Conservation (phyloP, 495 filamentous ascomycete genomes). For the Lineolata rhizophorae region DNA sequence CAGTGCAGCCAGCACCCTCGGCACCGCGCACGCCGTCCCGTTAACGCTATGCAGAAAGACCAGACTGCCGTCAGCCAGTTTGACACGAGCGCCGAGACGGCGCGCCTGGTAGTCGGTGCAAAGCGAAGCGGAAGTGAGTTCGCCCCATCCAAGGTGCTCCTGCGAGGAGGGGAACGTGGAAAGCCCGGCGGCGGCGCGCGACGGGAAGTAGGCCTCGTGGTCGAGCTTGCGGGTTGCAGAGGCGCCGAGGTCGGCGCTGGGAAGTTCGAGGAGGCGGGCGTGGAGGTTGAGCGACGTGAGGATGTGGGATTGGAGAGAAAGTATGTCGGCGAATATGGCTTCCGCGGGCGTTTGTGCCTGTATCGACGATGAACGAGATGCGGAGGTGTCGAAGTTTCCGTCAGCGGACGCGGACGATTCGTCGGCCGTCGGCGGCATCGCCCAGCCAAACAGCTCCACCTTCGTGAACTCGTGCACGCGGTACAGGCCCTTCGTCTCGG, state of each 20-base stretch:
- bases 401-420: not conserved
- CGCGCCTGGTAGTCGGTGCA: slow-evolving; percentile 91
- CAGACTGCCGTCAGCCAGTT: slow-evolving; percentile 23
- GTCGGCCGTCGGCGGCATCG: slow-evolving; percentile 29
- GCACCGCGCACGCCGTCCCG: slow-evolving; percentile 82
- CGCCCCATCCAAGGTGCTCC: slow-evolving; percentile 69
- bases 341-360: slow-evolving; percentile 5
- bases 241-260: slow-evolving; percentile 65
- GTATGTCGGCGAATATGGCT: slow-evolving; percentile 53
- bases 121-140: slow-evolving; percentile 74
- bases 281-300: slow-evolving; percentile 54
- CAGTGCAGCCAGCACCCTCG: slow-evolving; percentile 72
- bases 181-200: slow-evolving; percentile 20
- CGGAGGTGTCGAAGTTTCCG: slow-evolving; percentile 6
- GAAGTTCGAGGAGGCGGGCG: slow-evolving; percentile 85
- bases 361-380: too few species aligned
- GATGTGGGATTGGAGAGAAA: slow-evolving; percentile 69
- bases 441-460: slow-evolving; percentile 92
- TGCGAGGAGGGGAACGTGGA: slow-evolving; percentile 11
- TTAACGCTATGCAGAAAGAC: slow-evolving; percentile 62
- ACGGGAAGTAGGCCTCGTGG: slow-evolving; percentile 89
- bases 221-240: slow-evolving; percentile 70
- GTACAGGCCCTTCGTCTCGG: slow-evolving; percentile 84
- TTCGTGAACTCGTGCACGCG: slow-evolving; percentile 99
- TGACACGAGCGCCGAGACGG: slow-evolving; percentile 50